A percentile compares a stretch with the other conserved stretches of the same genome.
These are phyloP conservation scores for Hortiboletus flavorubellus DNA, from an alignment of 768 basidiomycete species.

Conservation along the genomic window DNA sequence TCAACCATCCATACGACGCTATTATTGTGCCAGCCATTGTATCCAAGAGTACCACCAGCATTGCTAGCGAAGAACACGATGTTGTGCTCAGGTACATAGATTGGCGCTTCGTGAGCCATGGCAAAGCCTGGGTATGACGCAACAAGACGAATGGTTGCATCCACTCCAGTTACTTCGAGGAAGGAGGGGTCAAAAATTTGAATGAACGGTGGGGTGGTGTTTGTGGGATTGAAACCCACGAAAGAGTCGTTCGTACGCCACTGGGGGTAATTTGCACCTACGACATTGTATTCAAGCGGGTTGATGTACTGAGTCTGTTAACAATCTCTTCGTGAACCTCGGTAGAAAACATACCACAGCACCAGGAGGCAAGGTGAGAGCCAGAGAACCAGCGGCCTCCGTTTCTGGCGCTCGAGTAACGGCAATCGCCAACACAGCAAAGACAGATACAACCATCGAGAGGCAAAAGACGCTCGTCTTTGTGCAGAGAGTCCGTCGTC, in stretches of 20 bases:
- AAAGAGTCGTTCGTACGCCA: slow-evolving; percentile 36
- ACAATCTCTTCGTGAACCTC: background rate
- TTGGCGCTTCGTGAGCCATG: slow-evolving; percentile 77
- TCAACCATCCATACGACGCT: slow-evolving; percentile 62
- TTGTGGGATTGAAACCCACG: slow-evolving; percentile 58
- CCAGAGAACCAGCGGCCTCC: background rate
- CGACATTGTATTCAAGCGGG: slow-evolving; percentile 49
- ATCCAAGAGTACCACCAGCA: slow-evolving; percentile 61
- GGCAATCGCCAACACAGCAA: background rate
- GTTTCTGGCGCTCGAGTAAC: background rate
- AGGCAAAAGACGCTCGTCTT: background rate
- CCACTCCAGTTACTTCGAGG: slow-evolving; percentile 52
- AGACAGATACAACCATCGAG: slow-evolving; percentile 3
- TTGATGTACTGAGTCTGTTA: slow-evolving; percentile 42
- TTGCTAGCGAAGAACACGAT: slow-evolving; percentile 73
- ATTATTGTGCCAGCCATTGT: slow-evolving; percentile 61
- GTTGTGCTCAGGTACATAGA: slow-evolving; percentile 64
- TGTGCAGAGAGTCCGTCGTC: background rate
- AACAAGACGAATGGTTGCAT: slow-evolving; percentile 56
- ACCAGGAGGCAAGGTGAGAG: slow-evolving; percentile 14
- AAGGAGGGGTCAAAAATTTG: slow-evolving; percentile 55
- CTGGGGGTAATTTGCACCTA: slow-evolving; percentile 41
- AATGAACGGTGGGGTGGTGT: slow-evolving; percentile 57
- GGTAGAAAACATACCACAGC: slow-evolving; percentile 16
- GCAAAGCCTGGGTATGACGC: slow-evolving; percentile 60